Base-by-base conservation (phyloP, 169 alveolate genomes). In the Plasmodium falciparum region DNA sequence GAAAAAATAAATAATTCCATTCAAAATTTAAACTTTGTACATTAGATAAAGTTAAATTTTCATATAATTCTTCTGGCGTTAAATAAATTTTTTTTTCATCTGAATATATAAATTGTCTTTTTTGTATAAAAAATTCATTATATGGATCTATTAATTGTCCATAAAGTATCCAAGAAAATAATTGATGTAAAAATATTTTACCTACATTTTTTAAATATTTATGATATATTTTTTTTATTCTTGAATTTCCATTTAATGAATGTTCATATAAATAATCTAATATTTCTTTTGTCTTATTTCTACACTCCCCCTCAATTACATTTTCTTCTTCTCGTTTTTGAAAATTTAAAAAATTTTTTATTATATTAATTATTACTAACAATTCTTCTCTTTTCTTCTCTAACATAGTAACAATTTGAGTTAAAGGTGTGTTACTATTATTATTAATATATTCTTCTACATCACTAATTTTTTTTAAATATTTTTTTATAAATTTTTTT, bases 91-190 rank as follows among this genome's bases (percentile, higher is more conserved):
- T 66, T 56, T 78, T 80, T 39, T 33, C 80, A 72, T 92, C 93
- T 9, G 94, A 69, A 67, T 86, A 86, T 50, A 73, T 88, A 47
- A 78, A 59, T 52, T 90, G 88, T 47, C 95, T 63, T 50, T 90
- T 78, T 54, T 88, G 88, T 17, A 94, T 73, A 56, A 94, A 47
- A 72, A 94, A 94, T 73, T 94, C 96, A 61, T 88, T 75, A 70
- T 92, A 74, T 15, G 93, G 93, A 49, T 94, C 95, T 45, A 80
- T 13, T 39, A 94, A 66, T 26, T 94, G 95, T 0, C 96, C 96
- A 72, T 83, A 90, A 61, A 93, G 59, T 7, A 94, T 83, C 96
- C 96, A 94, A 29, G 78, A 63, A 63, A 65, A 71, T 33, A 91
- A 75, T 45, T 92, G 95, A 59, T 61, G 74, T 61, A 88, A 78